phyloP scores from a whole-genome alignment of 345 rosid species.

The Anastatica hierochuntica region DNA sequence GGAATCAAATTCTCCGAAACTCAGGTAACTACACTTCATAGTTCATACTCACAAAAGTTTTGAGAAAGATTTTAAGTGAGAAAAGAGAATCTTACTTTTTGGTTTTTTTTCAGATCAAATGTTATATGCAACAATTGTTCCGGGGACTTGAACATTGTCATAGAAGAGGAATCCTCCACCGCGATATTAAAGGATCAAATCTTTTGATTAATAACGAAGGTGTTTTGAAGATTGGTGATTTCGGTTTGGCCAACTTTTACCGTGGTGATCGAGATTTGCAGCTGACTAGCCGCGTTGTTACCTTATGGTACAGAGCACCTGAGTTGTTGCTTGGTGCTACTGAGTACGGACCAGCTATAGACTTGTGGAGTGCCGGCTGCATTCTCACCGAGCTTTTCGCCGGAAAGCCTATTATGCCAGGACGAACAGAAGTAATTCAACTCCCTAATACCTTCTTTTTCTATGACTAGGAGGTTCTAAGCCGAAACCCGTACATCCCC shows the following conservation, averaged over 20 bases:
- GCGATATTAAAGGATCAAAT: not conserved
- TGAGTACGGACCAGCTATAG: conserved; percentile 78
- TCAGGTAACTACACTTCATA: conserved; percentile 32
- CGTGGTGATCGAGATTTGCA: conserved; percentile 40
- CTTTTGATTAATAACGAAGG: conserved; percentile 47
- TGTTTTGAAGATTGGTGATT: conserved; percentile 70
- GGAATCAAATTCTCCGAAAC: conserved; percentile 60
- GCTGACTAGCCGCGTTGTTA: conserved; percentile 77
- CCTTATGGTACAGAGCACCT: conserved; percentile 67
- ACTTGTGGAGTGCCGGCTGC: conserved; percentile 91
- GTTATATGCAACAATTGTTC: conserved; percentile 79
- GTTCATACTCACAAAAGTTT: not conserved
- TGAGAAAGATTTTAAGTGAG: not conserved
- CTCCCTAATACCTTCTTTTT: no score
- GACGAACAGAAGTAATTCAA: conserved; percentile 63
- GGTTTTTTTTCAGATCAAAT: conserved; percentile 41
- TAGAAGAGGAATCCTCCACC: conserved; percentile 36
- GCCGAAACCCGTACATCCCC: no score
- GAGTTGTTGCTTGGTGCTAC: conserved; percentile 68
- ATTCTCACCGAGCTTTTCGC: conserved; percentile 66
- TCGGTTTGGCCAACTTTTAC: conserved; percentile 66
- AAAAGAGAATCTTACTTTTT: no score
- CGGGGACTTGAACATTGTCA: conserved; percentile 79
- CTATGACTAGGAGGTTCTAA: no score
- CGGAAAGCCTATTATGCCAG: conserved; percentile 81